Evolutionary conservation across 176 grass and related monocot genomes (phyloP).

Genomic region (Lolium rigidum): DNA sequence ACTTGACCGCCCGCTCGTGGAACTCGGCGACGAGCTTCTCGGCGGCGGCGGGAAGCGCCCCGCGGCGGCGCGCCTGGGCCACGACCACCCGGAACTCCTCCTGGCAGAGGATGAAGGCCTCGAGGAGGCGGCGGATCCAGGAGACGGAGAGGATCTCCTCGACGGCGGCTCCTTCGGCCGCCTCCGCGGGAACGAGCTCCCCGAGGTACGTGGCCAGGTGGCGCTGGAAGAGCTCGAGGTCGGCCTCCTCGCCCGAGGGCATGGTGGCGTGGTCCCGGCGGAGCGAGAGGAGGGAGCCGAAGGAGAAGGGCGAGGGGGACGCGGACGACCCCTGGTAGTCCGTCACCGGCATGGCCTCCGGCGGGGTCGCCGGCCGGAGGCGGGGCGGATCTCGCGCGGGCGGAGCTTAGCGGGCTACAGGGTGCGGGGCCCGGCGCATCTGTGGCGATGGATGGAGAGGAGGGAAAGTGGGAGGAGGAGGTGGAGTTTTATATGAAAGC

Average conservation of each 20-base stretch:
- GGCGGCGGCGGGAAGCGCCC: slow-evolving; percentile 43
- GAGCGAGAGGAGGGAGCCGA: slow-evolving; percentile 44
- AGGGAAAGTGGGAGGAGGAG: slow-evolving; percentile 21
- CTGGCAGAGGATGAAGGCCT: slow-evolving; percentile 80
- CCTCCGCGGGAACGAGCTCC: slow-evolving; percentile 49
- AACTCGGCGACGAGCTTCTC: slow-evolving; percentile 81
- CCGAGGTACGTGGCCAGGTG: slow-evolving; percentile 61
- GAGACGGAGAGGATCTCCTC: slow-evolving; percentile 71
- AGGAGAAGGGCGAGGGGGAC: slow-evolving; percentile 37
- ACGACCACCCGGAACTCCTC: slow-evolving; percentile 86
- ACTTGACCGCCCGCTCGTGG: slow-evolving; percentile 86
- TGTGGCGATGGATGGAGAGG: background rate
- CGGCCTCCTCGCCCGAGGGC: slow-evolving; percentile 32
- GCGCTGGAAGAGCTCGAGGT: slow-evolving; percentile 44
- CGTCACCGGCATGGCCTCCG: slow-evolving; percentile 74
- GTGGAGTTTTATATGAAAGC: slow-evolving; percentile 48
- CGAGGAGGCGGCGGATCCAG: slow-evolving; percentile 83
- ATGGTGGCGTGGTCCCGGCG: slow-evolving; percentile 35
- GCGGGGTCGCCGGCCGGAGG: slow-evolving; percentile 24
- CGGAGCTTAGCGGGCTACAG: background rate
- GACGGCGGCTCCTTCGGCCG: background rate
- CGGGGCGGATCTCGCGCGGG: slow-evolving; percentile 24
- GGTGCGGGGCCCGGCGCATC: background rate
- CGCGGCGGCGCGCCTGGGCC: slow-evolving; percentile 62
- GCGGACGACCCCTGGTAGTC: slow-evolving; percentile 67